These are phyloP conservation scores for Rhododendron williamsianum DNA, from an alignment of 148 eudicot species.

Conservation along the genomic window DNA sequence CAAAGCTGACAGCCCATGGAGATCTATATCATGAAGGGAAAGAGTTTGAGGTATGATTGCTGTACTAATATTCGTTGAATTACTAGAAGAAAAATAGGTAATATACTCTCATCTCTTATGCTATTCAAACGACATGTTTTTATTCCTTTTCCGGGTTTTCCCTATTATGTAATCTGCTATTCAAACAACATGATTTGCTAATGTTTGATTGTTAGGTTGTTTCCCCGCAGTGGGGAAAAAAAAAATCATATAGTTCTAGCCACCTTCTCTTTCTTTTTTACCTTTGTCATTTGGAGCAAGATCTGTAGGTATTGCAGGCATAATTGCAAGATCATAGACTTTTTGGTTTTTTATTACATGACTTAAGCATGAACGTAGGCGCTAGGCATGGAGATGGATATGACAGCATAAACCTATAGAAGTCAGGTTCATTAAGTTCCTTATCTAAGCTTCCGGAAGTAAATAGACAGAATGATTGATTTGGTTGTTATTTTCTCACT, in stretches of 20 bases:
- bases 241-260: not conserved
- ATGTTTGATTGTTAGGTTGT: not conserved
- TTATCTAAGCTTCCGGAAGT: not conserved
- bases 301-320: not conserved
- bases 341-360: not conserved
- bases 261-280: not conserved
- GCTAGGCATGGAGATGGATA: not conserved
- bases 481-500: too few species aligned
- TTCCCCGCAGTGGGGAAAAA: not conserved
- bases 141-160: not conserved
- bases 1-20: slow-evolving; percentile 78
- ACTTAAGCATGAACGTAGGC: not conserved
- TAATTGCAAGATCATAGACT: not conserved
- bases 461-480: not conserved
- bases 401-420: not conserved
- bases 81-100: not conserved
- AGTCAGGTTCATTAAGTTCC: not conserved
- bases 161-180: too few species aligned
- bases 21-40: slow-evolving; percentile 94
- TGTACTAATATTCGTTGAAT: not conserved
- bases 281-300: not conserved
- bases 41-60: slow-evolving; percentile 76
- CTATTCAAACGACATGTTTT: not conserved
- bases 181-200: not conserved
- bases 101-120: not conserved